Percentiles rank a stretch among this genome's conserved stretches.
These are phyloP conservation scores for Zizania latifolia DNA, from an alignment of 176 grass and related monocot genomes.

Conservation along the genomic window DNA sequence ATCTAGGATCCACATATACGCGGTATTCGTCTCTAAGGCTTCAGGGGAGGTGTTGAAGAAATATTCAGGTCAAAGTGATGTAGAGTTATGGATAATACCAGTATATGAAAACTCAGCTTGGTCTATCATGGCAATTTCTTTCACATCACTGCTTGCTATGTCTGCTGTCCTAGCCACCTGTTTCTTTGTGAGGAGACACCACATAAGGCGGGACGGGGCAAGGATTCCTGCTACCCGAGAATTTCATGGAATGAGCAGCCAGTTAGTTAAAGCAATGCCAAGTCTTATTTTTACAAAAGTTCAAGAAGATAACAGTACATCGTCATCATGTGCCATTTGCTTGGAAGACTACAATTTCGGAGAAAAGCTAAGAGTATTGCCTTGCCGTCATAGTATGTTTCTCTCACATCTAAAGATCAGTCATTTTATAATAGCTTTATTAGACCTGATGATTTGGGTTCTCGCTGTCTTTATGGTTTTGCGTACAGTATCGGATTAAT, in stretches of 20 bases:
- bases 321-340: slow-evolving; percentile 82
- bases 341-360: slow-evolving; percentile 85
- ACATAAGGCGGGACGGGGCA: slow-evolving; percentile 44
- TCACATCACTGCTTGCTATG: slow-evolving; percentile 81
- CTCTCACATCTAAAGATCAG: slow-evolving; percentile 6
- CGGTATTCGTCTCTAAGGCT: slow-evolving; percentile 65
- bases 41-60: slow-evolving; percentile 61
- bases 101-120: slow-evolving; percentile 53
- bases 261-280: slow-evolving; percentile 87
- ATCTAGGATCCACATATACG: slow-evolving; percentile 59
- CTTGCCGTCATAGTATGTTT: slow-evolving; percentile 86
- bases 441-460: slow-evolving; percentile 1
- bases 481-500: neutral
- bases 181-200: slow-evolving; percentile 74
- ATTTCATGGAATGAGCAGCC: slow-evolving; percentile 81
- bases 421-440: slow-evolving; percentile 4
- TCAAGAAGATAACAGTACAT: slow-evolving; percentile 79
- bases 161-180: slow-evolving; percentile 77
- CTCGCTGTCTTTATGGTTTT: neutral
- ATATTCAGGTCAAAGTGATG: slow-evolving; percentile 50
- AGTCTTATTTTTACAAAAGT: slow-evolving; percentile 74
- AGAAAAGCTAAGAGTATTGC: slow-evolving; percentile 76
- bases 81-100: slow-evolving; percentile 68
- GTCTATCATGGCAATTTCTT: slow-evolving; percentile 81
- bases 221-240: slow-evolving; percentile 38